Base-by-base conservation (phyloP, 2,329 filamentous ascomycete species). In the Botrytis pseudocinerea region DNA sequence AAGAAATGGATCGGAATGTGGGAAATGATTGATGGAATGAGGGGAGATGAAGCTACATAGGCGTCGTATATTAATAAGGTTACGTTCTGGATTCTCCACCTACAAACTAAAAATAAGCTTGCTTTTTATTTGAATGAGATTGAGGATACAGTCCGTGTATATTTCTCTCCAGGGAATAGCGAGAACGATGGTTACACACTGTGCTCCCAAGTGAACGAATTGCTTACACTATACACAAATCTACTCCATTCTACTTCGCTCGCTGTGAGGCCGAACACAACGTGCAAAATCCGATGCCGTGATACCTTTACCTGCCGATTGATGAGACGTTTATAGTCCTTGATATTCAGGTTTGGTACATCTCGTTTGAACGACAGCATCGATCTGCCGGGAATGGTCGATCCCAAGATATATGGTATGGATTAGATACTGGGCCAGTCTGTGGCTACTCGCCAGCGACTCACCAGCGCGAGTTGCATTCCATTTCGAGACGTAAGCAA, bases 11-110 rank as follows among this genome's bases (percentile, higher is more conserved):
- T 32, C 10, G 65, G 65, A 69, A 69, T 69, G 65, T 57, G 28
- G 65, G 20, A 42, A 42, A 69, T 32, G 40, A 32, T 46, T n/a
- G 61, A 64, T 20, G 61, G 40, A 64, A 64, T 64, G 61, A 32
- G 28, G 40, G n/a, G 61, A 64, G 22, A 64, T 46, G 40, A 64
- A 64, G 40, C 28, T 32, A 12, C 35, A 64, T 32, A 28, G 22
- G 40, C 18, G 35, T 42, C 60, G 35, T 57, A 42, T 18, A 42
- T 57, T 42, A 22, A 57, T 68, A 57, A 68, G 35, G 35, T 68
- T 42, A 54, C 35, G 54, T 68, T 35, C 46, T 42, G 65, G 38
- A 57, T 42, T 54, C 9, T 40, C 25, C 38, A 54, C 16, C 35
- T 54, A 46, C 62, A n/a, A 40, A n/a, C 20, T 38, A 10, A 18